Base-by-base conservation (phyloP, 2,329 filamentous ascomycete species). In the Xylaria sp. region DNA sequence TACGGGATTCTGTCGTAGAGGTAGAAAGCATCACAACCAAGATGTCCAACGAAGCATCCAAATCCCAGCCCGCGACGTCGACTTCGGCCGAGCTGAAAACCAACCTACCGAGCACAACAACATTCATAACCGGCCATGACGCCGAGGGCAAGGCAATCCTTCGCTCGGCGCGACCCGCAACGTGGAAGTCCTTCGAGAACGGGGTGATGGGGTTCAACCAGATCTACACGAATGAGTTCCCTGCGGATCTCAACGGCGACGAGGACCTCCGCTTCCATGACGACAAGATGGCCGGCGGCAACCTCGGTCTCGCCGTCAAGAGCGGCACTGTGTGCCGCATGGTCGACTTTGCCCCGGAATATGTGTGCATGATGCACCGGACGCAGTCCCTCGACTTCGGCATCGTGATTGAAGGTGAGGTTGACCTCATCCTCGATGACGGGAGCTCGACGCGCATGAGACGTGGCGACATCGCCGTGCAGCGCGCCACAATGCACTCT, bases 351-450 rank as follows among this genome's bases (percentile, higher is more conserved):
- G 77, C 77, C 0, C 84, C 84, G 0, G 77, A 75, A 2, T 79
- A 80, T 44, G 73, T 75, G 22, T 79, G 78, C 22, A 74, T 81
- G 20, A 84, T 86, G 80, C 86, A 88, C 69, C 81, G 85, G 13
- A 87, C 85, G 0, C 80, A 84, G 69, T 84, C 80, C 44, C 75
- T 88, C 2, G 86, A 88, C 71, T 87, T 84, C 68, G 86, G 85
- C 2, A 79, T 87, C 60, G 80, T 88, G 2, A 71, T 88, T 6
- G 85, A 88, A 69, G 86, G 86, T 1, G 79, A 81, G 70, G 73
- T 88, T 31, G 84, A 86, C 66, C 78, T 87, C 75, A 62, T 82
- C 3, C 75, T 88, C 4, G 86, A 86, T 65, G 81, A 81, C n/a
- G 85, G 86, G 1, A 84, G 83, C 63, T 78, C 74, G 55, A 78